These are phyloP conservation scores for Starmerella apicola DNA, from an alignment of 805 yeast species.

Conservation along the genomic window DNA sequence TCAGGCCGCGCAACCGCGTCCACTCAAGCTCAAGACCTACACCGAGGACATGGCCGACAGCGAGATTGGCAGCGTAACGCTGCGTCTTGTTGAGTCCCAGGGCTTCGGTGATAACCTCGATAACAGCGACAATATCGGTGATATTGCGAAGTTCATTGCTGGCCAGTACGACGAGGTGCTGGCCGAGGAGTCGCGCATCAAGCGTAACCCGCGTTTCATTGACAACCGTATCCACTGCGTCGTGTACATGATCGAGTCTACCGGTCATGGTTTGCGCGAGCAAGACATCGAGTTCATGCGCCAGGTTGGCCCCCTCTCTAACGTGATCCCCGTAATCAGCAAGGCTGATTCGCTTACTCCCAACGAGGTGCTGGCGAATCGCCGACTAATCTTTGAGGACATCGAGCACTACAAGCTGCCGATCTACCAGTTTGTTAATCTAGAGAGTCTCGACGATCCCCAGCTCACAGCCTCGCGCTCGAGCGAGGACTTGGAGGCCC, in stretches of 20 bases:
- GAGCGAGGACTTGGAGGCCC: constrained; percentile 32
- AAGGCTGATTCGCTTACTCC: constrained; percentile 77
- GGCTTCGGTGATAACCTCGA: constrained; percentile 71
- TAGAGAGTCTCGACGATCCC: constrained; percentile 53
- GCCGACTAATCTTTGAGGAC: constrained; percentile 63
- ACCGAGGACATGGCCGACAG: constrained; percentile 21
- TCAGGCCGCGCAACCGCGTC: constrained; percentile 23
- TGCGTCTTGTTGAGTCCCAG: constrained; percentile 57
- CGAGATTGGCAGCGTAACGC: constrained; percentile 23
- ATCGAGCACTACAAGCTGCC: constrained; percentile 59
- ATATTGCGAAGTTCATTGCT: constrained; percentile 50
- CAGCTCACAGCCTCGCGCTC: constrained; percentile 34
- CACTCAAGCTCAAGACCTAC: constrained; percentile 20
- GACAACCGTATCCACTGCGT: constrained; percentile 71
- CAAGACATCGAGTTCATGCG: constrained; percentile 69
- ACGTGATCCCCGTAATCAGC: constrained; percentile 74
- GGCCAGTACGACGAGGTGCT: constrained; percentile 60
- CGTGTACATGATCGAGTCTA: constrained; percentile 61
- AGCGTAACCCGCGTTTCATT: constrained; percentile 55
- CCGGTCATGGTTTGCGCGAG: constrained; percentile 46
- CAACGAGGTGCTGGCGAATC: constrained; percentile 62
- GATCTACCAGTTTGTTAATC: constrained; percentile 47
- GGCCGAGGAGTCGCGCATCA: constrained; percentile 62
- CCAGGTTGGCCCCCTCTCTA: constrained; percentile 64
- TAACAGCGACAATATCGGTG: constrained; percentile 38